Evolutionary conservation across 345 rosid genomes (phyloP).

Genomic region (Lagerstroemia speciosa): DNA sequence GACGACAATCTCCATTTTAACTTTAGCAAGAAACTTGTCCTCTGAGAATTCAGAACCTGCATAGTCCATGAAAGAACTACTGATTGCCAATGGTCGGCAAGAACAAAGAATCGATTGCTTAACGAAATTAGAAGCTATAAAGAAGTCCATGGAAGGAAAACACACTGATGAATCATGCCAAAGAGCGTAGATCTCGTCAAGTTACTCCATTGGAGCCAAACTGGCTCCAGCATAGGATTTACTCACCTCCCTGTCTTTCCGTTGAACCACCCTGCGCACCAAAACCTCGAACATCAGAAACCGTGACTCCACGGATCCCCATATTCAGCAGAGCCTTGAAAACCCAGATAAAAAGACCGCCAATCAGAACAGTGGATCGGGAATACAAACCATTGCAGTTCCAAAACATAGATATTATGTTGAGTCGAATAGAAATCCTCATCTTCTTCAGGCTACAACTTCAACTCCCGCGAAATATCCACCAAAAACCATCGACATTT

Average conservation of each 20-base stretch:
- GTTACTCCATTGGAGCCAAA: background rate
- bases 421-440: background rate
- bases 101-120: background rate
- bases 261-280: conserved; percentile 87
- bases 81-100: no score
- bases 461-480: background rate
- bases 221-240: background rate
- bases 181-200: background rate
- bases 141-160: background rate
- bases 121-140: background rate
- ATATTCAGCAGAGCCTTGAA: conserved; percentile 61
- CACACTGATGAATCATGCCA: background rate
- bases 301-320: conserved; percentile 82
- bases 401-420: background rate
- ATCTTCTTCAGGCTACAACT: background rate
- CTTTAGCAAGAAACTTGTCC: conserved; percentile 78
- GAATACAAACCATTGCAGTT: background rate
- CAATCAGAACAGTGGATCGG: conserved; percentile 2
- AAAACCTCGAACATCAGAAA: conserved; percentile 82
- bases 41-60: conserved; percentile 86
- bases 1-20: conserved; percentile 89
- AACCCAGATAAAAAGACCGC: conserved; percentile 6
- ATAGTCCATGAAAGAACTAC: background rate
- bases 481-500: background rate
- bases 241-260: conserved; percentile 79